A percentile compares a stretch with the other conserved stretches of the same genome.
Evolutionary conservation across 2,329 filamentous ascomycete species (phyloP).

Genomic region (Neurospora sp.): DNA sequence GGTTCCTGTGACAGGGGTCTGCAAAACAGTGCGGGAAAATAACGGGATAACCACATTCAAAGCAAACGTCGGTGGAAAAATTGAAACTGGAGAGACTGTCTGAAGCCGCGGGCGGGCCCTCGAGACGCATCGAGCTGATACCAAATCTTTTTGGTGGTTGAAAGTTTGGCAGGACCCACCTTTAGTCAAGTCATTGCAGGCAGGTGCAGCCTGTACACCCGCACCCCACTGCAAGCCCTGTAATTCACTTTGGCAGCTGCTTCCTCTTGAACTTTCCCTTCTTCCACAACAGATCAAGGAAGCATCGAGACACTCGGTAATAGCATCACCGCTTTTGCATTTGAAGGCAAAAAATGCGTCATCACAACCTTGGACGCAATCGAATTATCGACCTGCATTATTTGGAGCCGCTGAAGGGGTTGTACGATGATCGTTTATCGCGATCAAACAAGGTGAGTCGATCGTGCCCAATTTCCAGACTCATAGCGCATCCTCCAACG

Average conservation of each 20-base stretch:
- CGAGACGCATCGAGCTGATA: no score
- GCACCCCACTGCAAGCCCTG: no score
- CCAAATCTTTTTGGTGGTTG: no score
- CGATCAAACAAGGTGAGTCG: neutral
- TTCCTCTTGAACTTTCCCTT: neutral
- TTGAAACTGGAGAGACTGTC: no score
- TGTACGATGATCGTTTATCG: neutral
- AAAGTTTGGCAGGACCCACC: no score
- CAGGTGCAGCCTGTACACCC: no score
- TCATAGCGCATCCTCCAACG: neutral
- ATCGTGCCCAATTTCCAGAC: neutral
- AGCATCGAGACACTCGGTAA: neutral
- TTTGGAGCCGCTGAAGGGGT: neutral
- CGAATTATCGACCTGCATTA: neutral
- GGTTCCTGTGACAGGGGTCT: no score
- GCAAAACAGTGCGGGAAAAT: no score
- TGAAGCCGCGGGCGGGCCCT: no score
- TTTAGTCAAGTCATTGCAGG: no score
- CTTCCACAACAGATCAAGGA: neutral
- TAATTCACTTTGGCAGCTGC: neutral
- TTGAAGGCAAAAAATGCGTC: neutral
- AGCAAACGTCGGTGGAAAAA: no score
- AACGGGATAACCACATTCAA: no score
- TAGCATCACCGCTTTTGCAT: neutral
- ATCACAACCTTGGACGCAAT: neutral